Evolutionary conservation across 2,329 filamentous ascomycete species (phyloP), one percentile per base, ranked within the genome.

Genomic region (Hypoxylon sp.): DNA sequence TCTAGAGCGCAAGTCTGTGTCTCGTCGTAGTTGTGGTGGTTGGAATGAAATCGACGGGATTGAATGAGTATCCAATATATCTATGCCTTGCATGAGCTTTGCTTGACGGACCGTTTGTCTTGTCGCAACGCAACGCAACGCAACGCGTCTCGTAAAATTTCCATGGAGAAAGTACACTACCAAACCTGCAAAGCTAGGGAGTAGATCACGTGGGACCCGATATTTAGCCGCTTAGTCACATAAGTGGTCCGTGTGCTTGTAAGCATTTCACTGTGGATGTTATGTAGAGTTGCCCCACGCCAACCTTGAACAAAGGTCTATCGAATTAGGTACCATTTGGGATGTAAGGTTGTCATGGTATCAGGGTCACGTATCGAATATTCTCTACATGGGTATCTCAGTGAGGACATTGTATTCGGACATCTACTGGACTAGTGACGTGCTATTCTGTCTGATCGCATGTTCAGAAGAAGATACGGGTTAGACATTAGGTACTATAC

Each of bases 61-160:
- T 66, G 46, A 59, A 69, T 51, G 17, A 50, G 26, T 44, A 50
- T 57, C 24, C 17, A 35, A 44, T 59, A 57, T 37, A 29, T 26
- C n/a, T 65, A 59, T 54, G 55, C 58, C 66, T 70, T 70, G 68
- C 61, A 69, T 71, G 55, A 63, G 66, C 51, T 64, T 66, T 50
- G 22, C 46, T 50, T 35, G 35, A 58, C 29, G 48, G 48, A 31
- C 58, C 39, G 65, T 68, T 66, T 52, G 58, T 66, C 61, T 62
- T 54, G 63, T 70, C 67, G 67, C 66, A 67, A 47, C 54, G 54
- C 37, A 67, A 47, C 54, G 54, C 37, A 66, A 66, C 66, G 29
- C 29, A 66, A 66, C 66, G 64, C 68, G 68, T 70, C 68, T 67
- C 58, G 66, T 63, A 69, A 69, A 69, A 57, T 69, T 69, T 69